A percentile compares a stretch with the other conserved stretches of the same genome.
Conservation (phyloP, 208 protist species). For the Phytomonas francai region DNA sequence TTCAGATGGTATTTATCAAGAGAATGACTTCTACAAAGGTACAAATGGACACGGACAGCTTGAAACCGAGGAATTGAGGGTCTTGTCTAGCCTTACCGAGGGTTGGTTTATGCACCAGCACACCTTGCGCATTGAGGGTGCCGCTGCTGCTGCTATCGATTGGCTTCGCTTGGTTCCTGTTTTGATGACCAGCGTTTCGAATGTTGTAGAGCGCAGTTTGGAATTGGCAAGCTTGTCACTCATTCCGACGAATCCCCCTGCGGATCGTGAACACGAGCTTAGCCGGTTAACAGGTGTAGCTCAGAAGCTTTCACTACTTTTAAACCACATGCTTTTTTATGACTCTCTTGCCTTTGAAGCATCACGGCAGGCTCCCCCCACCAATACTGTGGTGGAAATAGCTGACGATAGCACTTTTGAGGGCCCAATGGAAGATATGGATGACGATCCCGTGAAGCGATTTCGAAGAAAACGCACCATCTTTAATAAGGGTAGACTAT, state of each 20-base stretch:
- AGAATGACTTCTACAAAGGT: background rate
- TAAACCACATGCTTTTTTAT: background rate
- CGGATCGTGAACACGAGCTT: background rate
- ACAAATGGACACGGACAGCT: background rate
- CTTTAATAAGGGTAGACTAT: background rate
- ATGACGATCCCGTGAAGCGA: background rate
- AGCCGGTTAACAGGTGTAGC: background rate
- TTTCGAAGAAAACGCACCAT: background rate
- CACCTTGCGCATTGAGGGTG: background rate
- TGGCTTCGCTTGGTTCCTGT: constrained; percentile 1
- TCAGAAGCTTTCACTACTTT: background rate
- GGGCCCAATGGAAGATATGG: background rate
- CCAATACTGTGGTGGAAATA: background rate
- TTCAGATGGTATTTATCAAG: background rate
- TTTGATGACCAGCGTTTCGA: background rate
- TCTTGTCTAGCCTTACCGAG: background rate
- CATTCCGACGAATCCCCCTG: background rate
- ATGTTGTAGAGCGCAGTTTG: background rate
- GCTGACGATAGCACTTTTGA: background rate
- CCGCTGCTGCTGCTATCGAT: background rate
- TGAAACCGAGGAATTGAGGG: background rate
- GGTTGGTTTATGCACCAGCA: background rate
- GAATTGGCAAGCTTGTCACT: background rate
- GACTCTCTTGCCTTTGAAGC: background rate
- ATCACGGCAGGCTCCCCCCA: background rate